Evolutionary conservation across 371 early-diverging fungal species (phyloP), one percentile per base, ranked within the genome.

Genomic region (Lichtheimia ornata): DNA sequence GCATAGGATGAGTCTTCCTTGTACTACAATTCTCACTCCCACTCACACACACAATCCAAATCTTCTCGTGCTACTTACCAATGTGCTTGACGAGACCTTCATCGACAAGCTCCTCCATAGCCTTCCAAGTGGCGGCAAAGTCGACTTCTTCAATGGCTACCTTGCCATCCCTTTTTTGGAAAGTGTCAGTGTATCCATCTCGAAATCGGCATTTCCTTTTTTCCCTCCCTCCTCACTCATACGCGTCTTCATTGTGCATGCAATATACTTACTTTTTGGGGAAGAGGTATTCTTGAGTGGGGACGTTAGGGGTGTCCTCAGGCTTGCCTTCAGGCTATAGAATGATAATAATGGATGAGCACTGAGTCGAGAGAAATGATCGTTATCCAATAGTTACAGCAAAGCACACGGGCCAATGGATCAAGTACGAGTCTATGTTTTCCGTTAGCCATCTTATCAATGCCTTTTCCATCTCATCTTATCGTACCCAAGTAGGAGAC

Each of bases 401-500:
- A 49, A 76, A 73, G 4, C 66, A 64, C 2, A 74, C 72, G 3
- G 74, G 74, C 88, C 88, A 94, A 67, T 94, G 94, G 57, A 98
- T 88, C 61, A 97, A 77, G 69, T 95, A 95, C 53, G 96, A 70
- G 68, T 98, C 98, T 47, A 22, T 6, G 17, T 5, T 35, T 35
- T 35, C 1, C 11, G 11, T 35, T 2, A 35, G 35, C 35, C 35
- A 35, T 35, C 2, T 35, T 5, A 18, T 45, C 5, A 6, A 47
- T n/a, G 18, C 47, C 9, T 47, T 18, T 47, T 22, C 22, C 47
- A n/a, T 47, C 22, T 2, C 6, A 18, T n/a, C 47, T 18, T 47
- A 18, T n/a, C 47, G 4, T 47, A 47, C 47, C 47, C 44, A 97
- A 71, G 65, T 97, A 97, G 28, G 92, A 88, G 22, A 90, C 61